Base-by-base conservation (phyloP, 176 grass and related monocot species). In the Phoenix roebelenii region DNA sequence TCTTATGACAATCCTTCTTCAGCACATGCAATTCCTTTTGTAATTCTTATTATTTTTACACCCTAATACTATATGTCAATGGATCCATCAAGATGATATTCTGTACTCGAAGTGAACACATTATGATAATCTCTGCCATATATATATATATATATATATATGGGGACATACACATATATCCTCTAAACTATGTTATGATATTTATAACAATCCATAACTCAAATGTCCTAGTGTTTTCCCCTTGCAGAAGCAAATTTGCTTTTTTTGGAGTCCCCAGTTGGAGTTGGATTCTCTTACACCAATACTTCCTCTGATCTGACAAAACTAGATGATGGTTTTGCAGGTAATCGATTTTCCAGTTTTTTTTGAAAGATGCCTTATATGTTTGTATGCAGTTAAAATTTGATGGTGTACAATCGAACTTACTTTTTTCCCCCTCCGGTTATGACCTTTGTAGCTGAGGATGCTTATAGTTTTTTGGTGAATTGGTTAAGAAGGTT, bases 241-340 rank as follows among this genome's bases (percentile, higher is more conserved):
- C 35, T 44, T 44, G 35, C 74, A 95, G 89, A 95, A 61, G 82
- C 81, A 57, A 89, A 95, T 76, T 72, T 95, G 51, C 70, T 95
- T 23, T 95, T 95, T 63, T 64, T 95, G 73, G 89, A 89, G 58
- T 95, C 82, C 15, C 89, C 85, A 29, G 63, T 70, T 58, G 89
- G 89, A 20, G 79, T 89, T 53, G 85, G 89, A 59, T 95, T 89
- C 69, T 95, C 85, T 32, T 95, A 95, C 66, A 85, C 85, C 51
- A 95, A 95, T 58, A 89, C 76, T 3, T 83, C 85, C 32, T 89
- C 79, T 63, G 85, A 89, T 51, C 77, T 89, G 30, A 48, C 59
- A 54, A 80, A 52, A 16, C 22, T 89, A 29, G 71, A 89, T 16
- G 89, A 86, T 55, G 55, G 61, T 25, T 89, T 89, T 22, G 82